Evolutionary conservation across 192 early-diverging fungal species (phyloP).

Genomic region (Backusella macrospora): DNA sequence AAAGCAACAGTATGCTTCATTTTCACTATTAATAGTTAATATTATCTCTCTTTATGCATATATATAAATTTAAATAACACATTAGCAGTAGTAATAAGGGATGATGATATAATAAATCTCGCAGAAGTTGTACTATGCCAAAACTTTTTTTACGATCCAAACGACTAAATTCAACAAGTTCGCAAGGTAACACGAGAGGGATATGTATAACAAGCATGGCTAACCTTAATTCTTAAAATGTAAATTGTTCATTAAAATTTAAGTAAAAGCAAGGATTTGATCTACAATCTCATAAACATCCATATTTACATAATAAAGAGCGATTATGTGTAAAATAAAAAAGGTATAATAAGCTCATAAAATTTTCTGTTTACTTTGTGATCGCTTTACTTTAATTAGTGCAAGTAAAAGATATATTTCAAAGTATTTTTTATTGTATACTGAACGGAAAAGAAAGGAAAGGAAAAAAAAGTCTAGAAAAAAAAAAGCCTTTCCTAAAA

Average conservation of each 20-base stretch:
- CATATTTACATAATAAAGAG: not conserved
- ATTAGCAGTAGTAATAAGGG: too few relatives aligned
- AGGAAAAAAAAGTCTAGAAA: not conserved
- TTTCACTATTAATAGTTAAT: too few relatives aligned
- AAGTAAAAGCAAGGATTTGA: not conserved
- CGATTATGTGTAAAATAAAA: not conserved
- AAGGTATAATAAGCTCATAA: not conserved
- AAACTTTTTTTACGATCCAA: slow-evolving; percentile 15
- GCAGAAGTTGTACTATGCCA: not conserved
- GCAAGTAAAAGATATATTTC: not conserved
- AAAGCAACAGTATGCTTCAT: too few relatives aligned
- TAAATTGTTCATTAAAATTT: not conserved
- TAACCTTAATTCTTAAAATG: not conserved
- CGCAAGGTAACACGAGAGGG: not conserved
- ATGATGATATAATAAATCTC: not conserved
- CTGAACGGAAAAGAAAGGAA: not conserved
- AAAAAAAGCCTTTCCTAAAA: not conserved
- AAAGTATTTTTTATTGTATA: not conserved
- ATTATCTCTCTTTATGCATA: too few relatives aligned
- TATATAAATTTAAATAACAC: too few relatives aligned
- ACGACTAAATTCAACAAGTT: not conserved
- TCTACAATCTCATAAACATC: not conserved
- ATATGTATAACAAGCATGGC: not conserved
- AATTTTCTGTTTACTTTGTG: not conserved
- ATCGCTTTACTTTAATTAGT: slow-evolving; percentile 10